phyloP scores from a whole-genome alignment of 345 rosid species.

The Gossypium ekmanianum region DNA sequence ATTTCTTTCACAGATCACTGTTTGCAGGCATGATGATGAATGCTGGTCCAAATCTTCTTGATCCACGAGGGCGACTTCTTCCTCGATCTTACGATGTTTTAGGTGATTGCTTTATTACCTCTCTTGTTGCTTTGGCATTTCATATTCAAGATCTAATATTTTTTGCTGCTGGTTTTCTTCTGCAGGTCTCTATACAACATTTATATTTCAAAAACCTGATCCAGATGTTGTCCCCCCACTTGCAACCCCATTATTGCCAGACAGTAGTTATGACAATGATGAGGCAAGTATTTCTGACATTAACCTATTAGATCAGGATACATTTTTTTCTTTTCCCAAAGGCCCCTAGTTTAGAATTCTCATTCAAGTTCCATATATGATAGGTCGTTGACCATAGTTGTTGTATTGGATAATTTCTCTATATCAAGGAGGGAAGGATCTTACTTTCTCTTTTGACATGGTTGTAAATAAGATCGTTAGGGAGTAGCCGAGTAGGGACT shows the following conservation, averaged over 20 bases:
- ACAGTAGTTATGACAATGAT: slow-evolving; percentile 41
- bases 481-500: neutral
- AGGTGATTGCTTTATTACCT: slow-evolving; percentile 38
- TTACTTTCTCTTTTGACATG: neutral
- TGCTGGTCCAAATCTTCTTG: slow-evolving; percentile 72
- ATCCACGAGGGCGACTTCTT: slow-evolving; percentile 85
- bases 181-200: slow-evolving; percentile 80
- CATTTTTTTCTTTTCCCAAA: neutral
- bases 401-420: neutral
- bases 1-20: slow-evolving; percentile 45
- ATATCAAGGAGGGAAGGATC: neutral
- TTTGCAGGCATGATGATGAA: slow-evolving; percentile 68
- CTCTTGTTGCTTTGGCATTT: slow-evolving; percentile 11
- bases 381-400: neutral
- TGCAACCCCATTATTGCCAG: slow-evolving; percentile 59
- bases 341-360: neutral
- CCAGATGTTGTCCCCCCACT: slow-evolving; percentile 89
- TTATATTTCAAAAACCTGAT: slow-evolving; percentile 91
- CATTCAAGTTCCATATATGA: neutral
- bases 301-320: neutral
- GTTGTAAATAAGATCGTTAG: neutral
- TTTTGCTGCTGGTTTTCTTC: slow-evolving; percentile 5
- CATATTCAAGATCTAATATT: neutral
- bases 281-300: slow-evolving; percentile 59
- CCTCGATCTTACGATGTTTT: slow-evolving; percentile 77